Evolutionary conservation across 2,329 filamentous ascomycete species (phyloP).

Genomic region (Aureobasidium pullulans): DNA sequence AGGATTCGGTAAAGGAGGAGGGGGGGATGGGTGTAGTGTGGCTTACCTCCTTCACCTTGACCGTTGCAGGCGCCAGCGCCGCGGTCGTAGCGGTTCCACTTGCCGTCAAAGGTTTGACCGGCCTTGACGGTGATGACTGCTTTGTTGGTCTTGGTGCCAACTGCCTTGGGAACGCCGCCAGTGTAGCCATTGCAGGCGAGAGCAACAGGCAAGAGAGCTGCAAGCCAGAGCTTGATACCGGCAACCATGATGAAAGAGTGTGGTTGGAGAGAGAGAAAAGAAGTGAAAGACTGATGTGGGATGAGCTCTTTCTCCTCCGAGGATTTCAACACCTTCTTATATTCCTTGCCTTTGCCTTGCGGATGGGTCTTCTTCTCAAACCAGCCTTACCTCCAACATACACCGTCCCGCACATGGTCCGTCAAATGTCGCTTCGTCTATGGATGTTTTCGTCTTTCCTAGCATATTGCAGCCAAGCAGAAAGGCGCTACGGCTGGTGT

Average conservation of each 20-base stretch:
- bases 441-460: background rate
- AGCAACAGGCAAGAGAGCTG: conserved; percentile 20
- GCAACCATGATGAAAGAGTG: conserved; percentile 3
- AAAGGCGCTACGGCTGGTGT: background rate
- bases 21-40: background rate
- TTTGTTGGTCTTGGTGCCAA: conserved; percentile 15
- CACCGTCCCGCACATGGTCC: background rate
- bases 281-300: background rate
- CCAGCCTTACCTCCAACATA: background rate
- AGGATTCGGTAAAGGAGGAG: background rate
- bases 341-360: background rate
- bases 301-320: background rate
- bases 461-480: background rate
- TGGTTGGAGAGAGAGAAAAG: background rate
- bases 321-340: background rate
- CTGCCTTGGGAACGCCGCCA: conserved; percentile 16
- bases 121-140: conserved; percentile 27
- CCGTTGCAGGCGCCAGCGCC: conserved; percentile 30
- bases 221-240: conserved; percentile 14
- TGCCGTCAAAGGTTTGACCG: conserved; percentile 34
- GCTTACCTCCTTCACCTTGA: conserved; percentile 22
- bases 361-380: background rate
- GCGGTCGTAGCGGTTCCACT: conserved; percentile 39
- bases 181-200: conserved; percentile 18
- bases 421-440: background rate